Conservation (phyloP, 2,329 filamentous ascomycete species). For the Aspergillus caelatus region DNA sequence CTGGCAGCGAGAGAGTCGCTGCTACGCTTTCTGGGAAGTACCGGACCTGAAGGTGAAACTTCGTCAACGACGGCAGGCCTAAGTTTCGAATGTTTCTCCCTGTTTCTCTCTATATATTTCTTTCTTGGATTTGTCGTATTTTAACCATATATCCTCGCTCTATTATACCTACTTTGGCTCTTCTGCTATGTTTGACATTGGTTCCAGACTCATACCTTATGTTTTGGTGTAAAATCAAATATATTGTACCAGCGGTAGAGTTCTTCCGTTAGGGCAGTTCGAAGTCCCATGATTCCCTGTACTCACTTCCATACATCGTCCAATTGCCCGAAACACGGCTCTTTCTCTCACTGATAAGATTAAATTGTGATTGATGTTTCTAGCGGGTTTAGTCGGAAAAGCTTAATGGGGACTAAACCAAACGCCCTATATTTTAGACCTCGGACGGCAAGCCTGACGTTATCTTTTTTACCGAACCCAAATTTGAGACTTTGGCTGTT, state of each 20-base stretch:
- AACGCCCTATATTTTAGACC: background rate
- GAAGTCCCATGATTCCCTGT: background rate
- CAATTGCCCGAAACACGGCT: background rate
- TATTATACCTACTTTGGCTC: background rate
- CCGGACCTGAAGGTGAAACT: constrained; percentile 26
- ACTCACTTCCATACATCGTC: background rate
- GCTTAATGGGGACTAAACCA: background rate
- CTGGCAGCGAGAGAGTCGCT: constrained; percentile 27
- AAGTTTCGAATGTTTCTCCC: background rate
- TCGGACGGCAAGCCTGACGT: background rate
- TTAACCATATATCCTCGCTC: background rate
- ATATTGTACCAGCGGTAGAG: background rate
- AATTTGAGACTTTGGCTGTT: background rate
- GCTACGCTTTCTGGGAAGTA: constrained; percentile 32
- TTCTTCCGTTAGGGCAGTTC: background rate
- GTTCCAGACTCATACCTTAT: background rate
- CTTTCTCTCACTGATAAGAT: background rate
- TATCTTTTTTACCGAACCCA: background rate
- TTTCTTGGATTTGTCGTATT: background rate
- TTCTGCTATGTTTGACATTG: background rate
- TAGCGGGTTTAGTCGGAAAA: background rate
- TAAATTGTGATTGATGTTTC: background rate
- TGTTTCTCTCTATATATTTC: background rate
- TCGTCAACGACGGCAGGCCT: constrained; percentile 7
- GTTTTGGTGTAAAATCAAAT: background rate